Base-by-base conservation (phyloP, 805 yeast genomes). In the Candida sphagnicola region DNA sequence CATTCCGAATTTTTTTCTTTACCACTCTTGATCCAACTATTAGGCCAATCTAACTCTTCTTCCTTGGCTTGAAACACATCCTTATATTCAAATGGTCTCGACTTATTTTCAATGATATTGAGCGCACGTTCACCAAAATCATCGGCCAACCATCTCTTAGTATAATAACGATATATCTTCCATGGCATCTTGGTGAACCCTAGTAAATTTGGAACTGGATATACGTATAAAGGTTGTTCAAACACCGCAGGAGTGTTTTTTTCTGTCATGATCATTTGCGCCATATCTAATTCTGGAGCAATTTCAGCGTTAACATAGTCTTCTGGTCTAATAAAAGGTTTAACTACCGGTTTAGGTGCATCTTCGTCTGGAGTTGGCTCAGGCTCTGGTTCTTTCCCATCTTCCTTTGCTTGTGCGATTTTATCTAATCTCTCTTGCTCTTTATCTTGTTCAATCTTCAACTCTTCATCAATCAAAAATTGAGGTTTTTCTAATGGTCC, bases 21-120 rank as follows among this genome's bases (percentile, higher is more conserved):
- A n/a, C 96, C 95, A 42, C 72, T 74, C 47, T 78, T 72, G 24
- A 86, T 84, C 96, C 97, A 91, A 41, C 74, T 73, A 39, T 67
- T 60, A 11, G 96, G 96, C 97, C 97, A 91, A 47, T 86, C 91
- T 4, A 59, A 52, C 55, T 90, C 96, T 57, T 89, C 96, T 30
- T 68, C 78, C 14, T 56, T 53, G 12, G 75, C 76, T 42, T 65
- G 57, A 18, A 57, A 52, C 38, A 64, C 51, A 39, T 76, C 80
- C 33, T 67, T 58, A 44, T 38, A 61, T 37, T 57, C 63, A 51
- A 78, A 85, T 8, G 78, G 75, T 35, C 95, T 68, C 40, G 70
- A 60, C 31, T 73, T 69, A 23, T 78, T 78, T 37, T 59, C 43
- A 23, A 80, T 72, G 4, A 78, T 70, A 0, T 78, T 73, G 11